Percentiles rank a stretch among this genome's conserved stretches.
Conservation (phyloP, 768 basidiomycete species). For the Galerina sulciceps region DNA sequence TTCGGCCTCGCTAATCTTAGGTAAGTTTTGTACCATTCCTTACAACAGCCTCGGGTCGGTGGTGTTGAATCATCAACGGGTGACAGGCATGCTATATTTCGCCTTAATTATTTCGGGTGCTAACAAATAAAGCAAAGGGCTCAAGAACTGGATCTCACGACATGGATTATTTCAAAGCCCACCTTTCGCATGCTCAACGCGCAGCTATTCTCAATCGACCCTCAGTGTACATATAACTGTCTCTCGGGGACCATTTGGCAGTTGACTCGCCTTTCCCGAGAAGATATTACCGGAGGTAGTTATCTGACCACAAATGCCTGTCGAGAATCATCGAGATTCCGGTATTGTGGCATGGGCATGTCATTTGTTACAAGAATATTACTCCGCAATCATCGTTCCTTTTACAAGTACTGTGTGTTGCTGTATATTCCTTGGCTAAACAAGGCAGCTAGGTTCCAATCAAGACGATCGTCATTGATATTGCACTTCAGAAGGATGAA, state of each 20-base stretch:
- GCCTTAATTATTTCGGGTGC: neutral
- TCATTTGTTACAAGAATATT: slow-evolving; percentile 1
- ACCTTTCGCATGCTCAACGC: neutral
- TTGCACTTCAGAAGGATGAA: slow-evolving; percentile 5
- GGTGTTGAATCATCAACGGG: no score
- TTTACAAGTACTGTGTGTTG: slow-evolving; percentile 5
- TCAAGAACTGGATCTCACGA: neutral
- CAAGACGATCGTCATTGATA: slow-evolving; percentile 9
- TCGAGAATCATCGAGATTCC: slow-evolving; percentile 10
- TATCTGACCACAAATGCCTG: neutral
- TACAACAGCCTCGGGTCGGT: no score
- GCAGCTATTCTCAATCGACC: no score
- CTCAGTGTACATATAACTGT: no score
- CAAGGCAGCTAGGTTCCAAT: slow-evolving; percentile 23
- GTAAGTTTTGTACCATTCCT: no score
- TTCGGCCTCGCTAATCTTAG: no score
- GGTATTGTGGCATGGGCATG: slow-evolving; percentile 18
- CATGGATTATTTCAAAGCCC: neutral
- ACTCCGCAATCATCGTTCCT: slow-evolving; percentile 7
- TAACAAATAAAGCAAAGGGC: neutral
- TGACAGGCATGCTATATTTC: neutral
- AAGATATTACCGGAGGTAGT: slow-evolving; percentile 5
- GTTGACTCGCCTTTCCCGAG: neutral
- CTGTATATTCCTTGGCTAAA: slow-evolving; percentile 13
- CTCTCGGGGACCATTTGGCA: neutral